Conservation (phyloP, 345 rosid species). For the Luvunga scandens region DNA sequence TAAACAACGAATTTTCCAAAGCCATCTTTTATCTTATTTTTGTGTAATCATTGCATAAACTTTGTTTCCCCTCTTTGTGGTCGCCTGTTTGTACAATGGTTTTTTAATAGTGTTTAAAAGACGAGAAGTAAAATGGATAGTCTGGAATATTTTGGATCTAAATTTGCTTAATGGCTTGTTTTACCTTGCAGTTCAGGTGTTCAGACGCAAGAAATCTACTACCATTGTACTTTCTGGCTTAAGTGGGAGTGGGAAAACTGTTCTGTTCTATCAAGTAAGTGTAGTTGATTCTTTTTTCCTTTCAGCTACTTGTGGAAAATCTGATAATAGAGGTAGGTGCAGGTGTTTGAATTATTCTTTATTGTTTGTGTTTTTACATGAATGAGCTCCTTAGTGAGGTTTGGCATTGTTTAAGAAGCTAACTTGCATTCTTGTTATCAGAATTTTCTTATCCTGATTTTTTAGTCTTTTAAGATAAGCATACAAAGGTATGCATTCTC, state of each 20-base stretch:
- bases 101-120: too few species aligned
- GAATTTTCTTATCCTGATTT: background rate
- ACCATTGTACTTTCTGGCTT: constrained; percentile 81
- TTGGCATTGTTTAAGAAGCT: background rate
- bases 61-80: background rate
- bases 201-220: constrained; percentile 54
- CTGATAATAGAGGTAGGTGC: background rate
- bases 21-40: background rate
- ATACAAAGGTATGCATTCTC: background rate
- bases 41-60: background rate
- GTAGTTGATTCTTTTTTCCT: background rate
- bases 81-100: background rate
- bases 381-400: background rate
- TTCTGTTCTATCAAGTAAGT: constrained; percentile 75
- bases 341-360: background rate
- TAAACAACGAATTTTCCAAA: background rate
- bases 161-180: background rate
- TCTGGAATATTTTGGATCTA: background rate
- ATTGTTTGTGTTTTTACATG: background rate
- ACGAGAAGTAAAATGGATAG: background rate
- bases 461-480: background rate
- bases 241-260: constrained; percentile 82
- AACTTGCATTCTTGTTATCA: background rate
- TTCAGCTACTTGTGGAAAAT: background rate
- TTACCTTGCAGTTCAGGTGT: constrained; percentile 46